Base-by-base conservation (phyloP, 768 basidiomycete species). In the Suillus spraguei region DNA sequence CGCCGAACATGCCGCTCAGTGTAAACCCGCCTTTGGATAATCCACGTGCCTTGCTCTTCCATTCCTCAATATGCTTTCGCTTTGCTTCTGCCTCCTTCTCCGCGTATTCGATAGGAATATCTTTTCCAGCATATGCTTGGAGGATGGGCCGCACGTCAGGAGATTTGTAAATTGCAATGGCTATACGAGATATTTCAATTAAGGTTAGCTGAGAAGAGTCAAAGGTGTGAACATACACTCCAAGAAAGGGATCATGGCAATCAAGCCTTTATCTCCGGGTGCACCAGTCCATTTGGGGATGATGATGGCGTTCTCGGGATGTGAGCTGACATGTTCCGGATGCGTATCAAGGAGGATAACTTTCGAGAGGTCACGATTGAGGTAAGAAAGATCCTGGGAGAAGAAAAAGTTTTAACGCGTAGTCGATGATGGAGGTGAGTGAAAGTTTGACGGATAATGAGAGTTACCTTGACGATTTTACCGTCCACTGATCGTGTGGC, bases 221-320 rank as follows among this genome's bases (percentile, higher is more conserved):
- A 8, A 64, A 56, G 17, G 56, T 24, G 35, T 7, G n/a, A 10
- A 78, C 83, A 60, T 70, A 82, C 95, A 95, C 80, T 99, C 97
- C 5, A 99, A 83, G 88, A 99, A 98, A 1, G 97, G 97, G 67
- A 99, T 95, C 83, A 98, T 84, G n/a, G 88, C 89, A 22, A 98
- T 75, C 46, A 99, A 85, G 0, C 92, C 94, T 66, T 81, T 85
- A 73, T 89, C 88, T 75, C 89, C 77, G 0, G 87, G 79, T 60
- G 89, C 85, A 3, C 96, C 97, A 1, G 86, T 85, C 97, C 97
- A 99, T 67, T 88, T 88, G 20, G 89, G 87, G 41, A 99, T 69
- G 55, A 94, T 78, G 62, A 98, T 83, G 0, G 94, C 85, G 69
- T 99, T 99, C 69, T 97, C 94, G 5, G 92, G 94, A 66, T 99